Base-by-base conservation (phyloP, 306 rosid genomes). In the Trifolium pratense region DNA sequence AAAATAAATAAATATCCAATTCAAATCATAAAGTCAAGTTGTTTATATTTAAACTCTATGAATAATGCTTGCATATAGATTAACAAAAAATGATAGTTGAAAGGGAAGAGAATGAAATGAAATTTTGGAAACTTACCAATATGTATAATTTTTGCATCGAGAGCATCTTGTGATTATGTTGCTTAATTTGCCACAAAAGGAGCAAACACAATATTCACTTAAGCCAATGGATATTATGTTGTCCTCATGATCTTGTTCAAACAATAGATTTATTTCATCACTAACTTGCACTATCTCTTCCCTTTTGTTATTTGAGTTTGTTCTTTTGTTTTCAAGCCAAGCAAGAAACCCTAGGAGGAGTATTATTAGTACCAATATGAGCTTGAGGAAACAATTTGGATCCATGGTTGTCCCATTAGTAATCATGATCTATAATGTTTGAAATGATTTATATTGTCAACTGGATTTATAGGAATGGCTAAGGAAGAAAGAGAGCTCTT, bases 151-250 rank as follows among this genome's bases (percentile, higher is more conserved):
- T 68, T 63, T 78, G 80, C 83, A 78, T 34, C 65, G 23, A 56
- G 80, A 74, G 61, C 83, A 82, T 68, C 43, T 61, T 62, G 61
- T 9, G 77, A 26, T 23, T 63, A 46, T 20, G 52, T 34, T 2
- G 45, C 77, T 62, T 69, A 69, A 26, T 74, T 75, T 74, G 9
- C 82, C 80, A 78, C 86, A 82, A 64, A 68, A 74, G 4, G 80
- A 74, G 45, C 86, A 78, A 68, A 58, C 64, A 61, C 67, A 12
- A 21, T 66, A 6, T 48, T 25, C 57, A 11, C 26, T 55, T 21
- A 8, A 2, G 32, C 13, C 34, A 0, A 1, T 34, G 1, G 15
- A 7, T 5, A 34, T 34, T 34, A 34, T 23, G 17, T 10, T 53
- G 15, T 39, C 15, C 2, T 61, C 66, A 5, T 29, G 49, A 64